A percentile compares a stretch with the other conserved stretches of the same genome.
phyloP scores from a whole-genome alignment of 148 eudicot species.

The Oxyria digyna region DNA sequence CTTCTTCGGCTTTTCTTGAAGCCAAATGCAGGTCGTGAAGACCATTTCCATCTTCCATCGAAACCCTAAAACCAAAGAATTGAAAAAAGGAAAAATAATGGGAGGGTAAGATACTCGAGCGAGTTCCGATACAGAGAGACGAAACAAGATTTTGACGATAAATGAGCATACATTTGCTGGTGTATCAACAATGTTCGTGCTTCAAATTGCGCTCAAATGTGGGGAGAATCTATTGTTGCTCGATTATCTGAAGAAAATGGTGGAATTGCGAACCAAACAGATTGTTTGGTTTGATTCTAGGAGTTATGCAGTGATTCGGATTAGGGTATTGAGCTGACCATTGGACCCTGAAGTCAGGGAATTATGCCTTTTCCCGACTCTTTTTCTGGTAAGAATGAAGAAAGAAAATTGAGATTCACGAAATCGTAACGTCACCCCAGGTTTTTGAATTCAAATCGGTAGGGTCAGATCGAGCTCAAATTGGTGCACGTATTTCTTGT shows the following conservation, averaged over 20 bases:
- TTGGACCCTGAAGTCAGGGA: not conserved
- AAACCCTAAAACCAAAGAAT: slow-evolving; percentile 11
- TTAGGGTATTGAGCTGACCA: not conserved
- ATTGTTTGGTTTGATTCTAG: not conserved
- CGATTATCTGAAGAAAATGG: not conserved
- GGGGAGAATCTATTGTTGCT: not conserved
- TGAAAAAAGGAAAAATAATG: not conserved
- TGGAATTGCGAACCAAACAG: not conserved
- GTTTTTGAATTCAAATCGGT: slow-evolving; percentile 19
- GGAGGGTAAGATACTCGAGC: not conserved
- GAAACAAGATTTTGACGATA: slow-evolving; percentile 1
- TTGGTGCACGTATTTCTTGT: not conserved
- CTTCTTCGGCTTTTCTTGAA: slow-evolving; percentile 91
- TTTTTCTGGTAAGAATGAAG: not conserved
- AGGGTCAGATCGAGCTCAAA: slow-evolving; percentile 6
- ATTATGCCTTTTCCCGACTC: not conserved
- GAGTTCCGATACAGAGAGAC: not conserved
- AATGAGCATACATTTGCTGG: not conserved
- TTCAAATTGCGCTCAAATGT: slow-evolving; percentile 3
- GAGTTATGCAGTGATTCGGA: not conserved
- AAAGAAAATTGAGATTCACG: not conserved
- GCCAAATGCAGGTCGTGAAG: slow-evolving; percentile 51
- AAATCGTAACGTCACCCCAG: slow-evolving; percentile 9
- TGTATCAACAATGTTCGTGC: not conserved
- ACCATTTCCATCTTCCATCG: slow-evolving; percentile 52